Base-by-base conservation (phyloP, 2,329 filamentous ascomycete genomes). In the Penicillium sp. region DNA sequence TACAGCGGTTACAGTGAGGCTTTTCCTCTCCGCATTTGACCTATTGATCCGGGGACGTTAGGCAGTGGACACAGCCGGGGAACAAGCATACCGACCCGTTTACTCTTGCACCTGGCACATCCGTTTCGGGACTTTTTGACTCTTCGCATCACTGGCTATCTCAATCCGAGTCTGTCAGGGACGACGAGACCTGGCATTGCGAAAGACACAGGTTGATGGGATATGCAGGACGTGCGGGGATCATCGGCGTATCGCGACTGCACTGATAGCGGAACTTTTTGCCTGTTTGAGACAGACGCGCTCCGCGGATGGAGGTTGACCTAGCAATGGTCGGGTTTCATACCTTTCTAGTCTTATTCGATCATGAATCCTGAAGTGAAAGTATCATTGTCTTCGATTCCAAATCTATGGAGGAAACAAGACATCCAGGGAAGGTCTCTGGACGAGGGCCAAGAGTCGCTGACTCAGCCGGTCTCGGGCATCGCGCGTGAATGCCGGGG, bases 61-160 rank as follows among this genome's bases (percentile, higher is more conserved):
- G 41, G 21, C 23, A 13, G 25, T 10, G 17, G 6, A 14, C 10
- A 38, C 9, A n/a, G 14, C 13, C 7, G 7, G 13, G 10, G 17
- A 14, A 28, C 15, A 19, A 15, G 10, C n/a, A 15, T 15, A 54
- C 54, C 40, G 10, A 67, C 64, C 39, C 64, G 56, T 58, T 67
- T 67, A 53, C 61, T 66, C 51, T 68, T 68, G 51, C 65, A 68
- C 29, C 64, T 57, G n/a, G 62, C 60, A 51, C 65, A 68, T 6
- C 65, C 65, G 41, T 67, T 65, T n/a, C 65, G 61, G 34, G 64
- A 68, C 41, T 68, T 68, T 51, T 66, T 68, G 26, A 68, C 65
- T 42, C 64, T 56, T 35, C 64, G 59, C 64, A 68, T 68, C 10
- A 25, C 33, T 26, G 33, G 30, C 4, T 37, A 17, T 21, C 16